Percentiles rank a stretch among this genome's conserved stretches.
phyloP scores from a whole-genome alignment of 1,284 basidiomycete species.

The Vanrija sp. region DNA sequence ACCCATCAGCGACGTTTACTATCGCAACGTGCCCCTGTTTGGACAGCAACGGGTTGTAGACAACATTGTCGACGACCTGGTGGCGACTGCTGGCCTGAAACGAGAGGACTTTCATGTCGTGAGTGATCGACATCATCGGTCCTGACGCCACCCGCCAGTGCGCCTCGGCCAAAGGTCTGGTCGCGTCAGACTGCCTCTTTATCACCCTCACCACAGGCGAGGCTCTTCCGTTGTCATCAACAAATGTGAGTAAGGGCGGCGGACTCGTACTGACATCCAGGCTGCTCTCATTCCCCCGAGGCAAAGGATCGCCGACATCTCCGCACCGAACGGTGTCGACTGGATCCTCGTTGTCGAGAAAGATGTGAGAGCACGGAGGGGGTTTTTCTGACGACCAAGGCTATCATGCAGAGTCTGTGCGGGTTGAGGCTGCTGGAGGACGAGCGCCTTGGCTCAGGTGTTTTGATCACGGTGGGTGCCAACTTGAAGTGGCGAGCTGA shows the following conservation, averaged over 20 bases:
- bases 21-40: conserved; percentile 74
- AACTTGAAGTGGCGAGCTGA: neutral
- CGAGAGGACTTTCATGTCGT: conserved; percentile 77
- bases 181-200: conserved; percentile 62
- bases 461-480: conserved; percentile 39
- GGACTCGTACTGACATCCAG: conserved; percentile 47
- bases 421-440: conserved; percentile 55
- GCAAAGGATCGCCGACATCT: conserved; percentile 63
- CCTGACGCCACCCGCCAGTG: conserved; percentile 58
- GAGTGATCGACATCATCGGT: conserved; percentile 24
- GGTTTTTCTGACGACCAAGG: conserved; percentile 52
- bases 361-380: conserved; percentile 56
- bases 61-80: conserved; percentile 79
- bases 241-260: conserved; percentile 53
- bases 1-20: conserved; percentile 70
- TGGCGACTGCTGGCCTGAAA: conserved; percentile 69
- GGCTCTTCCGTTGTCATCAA: conserved; percentile 53
- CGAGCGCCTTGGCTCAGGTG: conserved; percentile 39
- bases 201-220: conserved; percentile 61
- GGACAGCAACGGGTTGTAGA: conserved; percentile 69
- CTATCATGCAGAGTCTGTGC: conserved; percentile 78
- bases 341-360: conserved; percentile 90
- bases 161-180: conserved; percentile 79
- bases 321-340: conserved; percentile 54
- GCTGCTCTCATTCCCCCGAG: conserved; percentile 68